Percentiles rank a stretch among this genome's conserved stretches.
Conservation (phyloP, 2,329 filamentous ascomycete genomes). For the Scedosporium dehoogii region DNA sequence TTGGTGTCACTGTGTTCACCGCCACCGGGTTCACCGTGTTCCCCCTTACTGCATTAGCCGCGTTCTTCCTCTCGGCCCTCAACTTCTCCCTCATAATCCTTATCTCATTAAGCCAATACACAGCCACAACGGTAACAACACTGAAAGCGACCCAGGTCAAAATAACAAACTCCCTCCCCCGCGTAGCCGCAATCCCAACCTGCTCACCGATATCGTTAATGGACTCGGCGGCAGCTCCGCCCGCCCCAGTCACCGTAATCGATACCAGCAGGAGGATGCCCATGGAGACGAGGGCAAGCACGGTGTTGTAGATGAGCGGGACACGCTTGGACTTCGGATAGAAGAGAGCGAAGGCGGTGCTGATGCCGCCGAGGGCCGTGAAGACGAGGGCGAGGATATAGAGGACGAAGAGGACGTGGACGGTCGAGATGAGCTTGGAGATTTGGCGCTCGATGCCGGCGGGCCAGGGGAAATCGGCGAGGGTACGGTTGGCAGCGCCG, state of each 20-base stretch:
- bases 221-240: constrained; percentile 27
- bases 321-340: constrained; percentile 15
- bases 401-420: constrained; percentile 38
- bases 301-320: constrained; percentile 25
- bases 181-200: constrained; percentile 32
- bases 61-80: not conserved
- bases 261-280: constrained; percentile 29
- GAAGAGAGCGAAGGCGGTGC: constrained; percentile 25
- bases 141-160: constrained; percentile 3
- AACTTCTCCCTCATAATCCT: not conserved
- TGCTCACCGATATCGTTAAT: constrained; percentile 33
- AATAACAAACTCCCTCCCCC: constrained; percentile 29
- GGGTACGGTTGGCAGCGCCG: constrained; percentile 33
- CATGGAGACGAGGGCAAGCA: constrained; percentile 24
- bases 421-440: constrained; percentile 36
- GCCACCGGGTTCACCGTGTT: not conserved
- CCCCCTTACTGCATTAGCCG: not conserved
- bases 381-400: constrained; percentile 34
- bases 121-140: not conserved
- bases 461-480: constrained; percentile 35
- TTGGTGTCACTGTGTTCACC: too few relatives aligned
- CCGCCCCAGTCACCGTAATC: constrained; percentile 30
- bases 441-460: constrained; percentile 34
- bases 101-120: not conserved
- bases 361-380: constrained; percentile 32